These are phyloP conservation scores for Blastomyces silverae DNA, from an alignment of 2,329 filamentous ascomycete genomes.

Conservation along the genomic window DNA sequence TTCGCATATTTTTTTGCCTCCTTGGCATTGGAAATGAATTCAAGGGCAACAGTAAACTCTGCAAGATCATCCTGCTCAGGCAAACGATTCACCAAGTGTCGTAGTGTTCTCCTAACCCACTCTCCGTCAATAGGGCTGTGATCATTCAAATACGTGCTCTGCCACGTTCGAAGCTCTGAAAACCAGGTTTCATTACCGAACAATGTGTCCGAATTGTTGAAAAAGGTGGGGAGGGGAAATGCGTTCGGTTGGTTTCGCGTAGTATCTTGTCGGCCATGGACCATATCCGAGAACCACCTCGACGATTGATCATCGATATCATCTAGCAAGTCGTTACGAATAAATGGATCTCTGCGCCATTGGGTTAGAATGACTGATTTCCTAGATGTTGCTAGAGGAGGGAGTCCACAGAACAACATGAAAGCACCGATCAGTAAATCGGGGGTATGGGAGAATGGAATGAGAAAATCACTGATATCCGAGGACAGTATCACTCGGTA, in stretches of 20 bases:
- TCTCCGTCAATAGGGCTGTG: constrained; percentile 35
- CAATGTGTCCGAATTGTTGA: constrained; percentile 47
- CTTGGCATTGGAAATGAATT: constrained; percentile 49
- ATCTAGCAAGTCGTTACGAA: constrained; percentile 40
- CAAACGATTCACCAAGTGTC: constrained; percentile 47
- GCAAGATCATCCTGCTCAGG: constrained; percentile 51
- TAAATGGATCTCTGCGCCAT: constrained; percentile 51
- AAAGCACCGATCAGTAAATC: constrained; percentile 61
- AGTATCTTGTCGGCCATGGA: constrained; percentile 15
- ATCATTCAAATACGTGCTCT: constrained; percentile 23
- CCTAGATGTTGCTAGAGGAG: constrained; percentile 41
- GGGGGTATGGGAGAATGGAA: constrained; percentile 25
- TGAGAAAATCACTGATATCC: constrained; percentile 63
- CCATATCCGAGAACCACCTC: constrained; percentile 25
- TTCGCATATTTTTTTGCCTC: constrained; percentile 65
- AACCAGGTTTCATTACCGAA: constrained; percentile 50
- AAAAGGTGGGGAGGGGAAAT: constrained; percentile 36
- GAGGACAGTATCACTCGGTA: constrained; percentile 73
- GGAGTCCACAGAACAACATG: constrained; percentile 59
- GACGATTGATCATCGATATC: constrained; percentile 24
- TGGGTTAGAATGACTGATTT: constrained; percentile 27
- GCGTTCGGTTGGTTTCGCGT: constrained; percentile 25
- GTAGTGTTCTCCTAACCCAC: constrained; percentile 52
- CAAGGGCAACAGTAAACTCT: constrained; percentile 64
- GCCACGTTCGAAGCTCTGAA: constrained; percentile 33